Evolutionary conservation across 108 stramenopile genomes (phyloP), one percentile per base, ranked within the genome.

Genomic region (Conticribra guillardii): DNA sequence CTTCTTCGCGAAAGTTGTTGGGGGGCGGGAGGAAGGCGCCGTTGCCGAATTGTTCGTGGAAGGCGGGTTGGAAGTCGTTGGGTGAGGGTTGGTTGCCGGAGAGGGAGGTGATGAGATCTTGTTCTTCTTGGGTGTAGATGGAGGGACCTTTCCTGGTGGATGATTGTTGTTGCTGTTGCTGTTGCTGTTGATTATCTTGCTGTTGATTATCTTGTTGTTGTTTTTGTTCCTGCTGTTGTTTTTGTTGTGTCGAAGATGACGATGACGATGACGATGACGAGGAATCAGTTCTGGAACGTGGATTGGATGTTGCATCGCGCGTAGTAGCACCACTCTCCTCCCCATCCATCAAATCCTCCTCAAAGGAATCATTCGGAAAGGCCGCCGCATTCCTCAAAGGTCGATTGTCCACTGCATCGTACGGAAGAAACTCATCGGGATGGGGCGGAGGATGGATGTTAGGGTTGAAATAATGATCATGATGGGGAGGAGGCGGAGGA

Each of bases 71-170:
- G 14, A 48, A 18, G 16, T 37, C 19, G 57, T 24, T 27, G 54
- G 21, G 22, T n/a, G 1, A 21, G 47, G 54, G 48, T 66, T 67
- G 32, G 67, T 54, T 28, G 58, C 74, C 0, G 74, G 48, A 63
- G 82, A 93, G 78, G 56, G 84, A 58, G 9, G 57, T 66, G 58
- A 93, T 93, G 8, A 93, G 4, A 29, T 88, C 86, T 55, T 90
- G 88, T 70, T 93, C 89, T 57, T 90, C 89, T 32, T 82, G 81
- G 4, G 86, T 89, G 61, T 90, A 90, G 2, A 83, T 73, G 9
- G 62, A 52, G 16, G 86, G 68, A n/a, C 69, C 58, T 1, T 47
- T 47, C 7, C 69, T 48, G 27, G 50, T 19, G 23, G 31, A n/a
- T 4, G 44, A 31, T 16, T 57, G 59, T 18, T 60, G 62, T 17